Base-by-base conservation (phyloP, 176 grass and related monocot genomes). In the Hordeum marinum region DNA sequence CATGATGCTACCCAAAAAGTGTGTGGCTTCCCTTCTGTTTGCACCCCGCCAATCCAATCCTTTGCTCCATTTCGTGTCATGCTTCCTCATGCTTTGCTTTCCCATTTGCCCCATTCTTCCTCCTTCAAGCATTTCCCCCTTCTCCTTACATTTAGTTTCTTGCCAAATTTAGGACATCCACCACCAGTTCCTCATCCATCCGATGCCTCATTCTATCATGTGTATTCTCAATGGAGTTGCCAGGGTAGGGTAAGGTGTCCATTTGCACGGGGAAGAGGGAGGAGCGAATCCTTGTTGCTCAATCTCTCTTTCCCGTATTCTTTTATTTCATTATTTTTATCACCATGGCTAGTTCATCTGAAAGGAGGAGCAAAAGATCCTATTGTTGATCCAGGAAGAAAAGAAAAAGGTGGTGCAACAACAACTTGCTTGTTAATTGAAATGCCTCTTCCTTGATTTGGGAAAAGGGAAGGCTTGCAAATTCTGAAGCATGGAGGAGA, bases 401-500 rank as follows among this genome's bases (percentile, higher is more conserved):
- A 39, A 60, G 9, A 32, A 76, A 54, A 54, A 80, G 73, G 55
- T 54, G 20, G 63, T 1, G 2, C 14, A 57, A 42, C 27, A 20
- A 75, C 8, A 59, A 9, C 40, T 8, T 25, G 25, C 12, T 11
- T 25, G 25, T 20, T 45, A 26, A 6, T 73, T 73, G 63, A n/a
- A 57, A 45, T 27, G 59, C 1, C 46, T 50, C 46, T 55, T 40
- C 36, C 29, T 67, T 85, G 63, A 29, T 69, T 72, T 46, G 23
- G 7, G 34, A 70, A 66, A 70, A 72, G 26, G 25, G 11, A 39
- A 77, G n/a, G 20, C 39, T 63, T 48, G 54, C 1, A 36, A 54
- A 10, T 46, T 88, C 21, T 25, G 52, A 81, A 77, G 82, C 25
- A 96, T 96, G 94, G 91, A 87, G 80, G 93, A 85, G 55, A 55